Base-by-base conservation (phyloP, 345 rosid genomes). In the Eutrema heterophyllum region DNA sequence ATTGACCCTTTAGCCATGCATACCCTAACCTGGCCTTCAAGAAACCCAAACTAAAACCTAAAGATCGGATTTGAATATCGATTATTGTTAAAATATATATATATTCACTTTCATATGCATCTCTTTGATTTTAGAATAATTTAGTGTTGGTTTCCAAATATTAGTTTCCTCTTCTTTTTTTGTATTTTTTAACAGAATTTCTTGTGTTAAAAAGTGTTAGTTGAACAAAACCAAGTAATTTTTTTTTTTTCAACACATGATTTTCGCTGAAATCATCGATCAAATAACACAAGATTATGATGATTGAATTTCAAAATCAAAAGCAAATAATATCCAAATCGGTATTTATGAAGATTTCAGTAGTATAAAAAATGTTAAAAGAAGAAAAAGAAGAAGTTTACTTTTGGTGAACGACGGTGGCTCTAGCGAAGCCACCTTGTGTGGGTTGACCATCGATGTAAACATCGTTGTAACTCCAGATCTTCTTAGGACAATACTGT, bases 351-450 rank as follows among this genome's bases (percentile, higher is more conserved):
- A 21, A 21, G 24, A 21, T 21, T 21, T 21, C 24, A 21, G 24
- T 21, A 6, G 6, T n/a, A 68, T 24, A 24, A 14, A 36, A 46
- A 15, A n/a, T 8, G 11, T 61, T 16, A 43, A 53, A 26, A 44
- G 2, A 11, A 6, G 12, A 9, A 36, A 57, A 59, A 14, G 14
- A 50, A 51, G 16, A 66, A 14, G 13, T 33, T 59, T 85, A 86
- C 94, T 82, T 87, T 64, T 89, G 89, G 76, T 87, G 72, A 41
- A 82, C 88, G 33, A 84, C 59, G 84, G 82, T 83, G 75, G 82
- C 62, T 24, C 68, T 64, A 36, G 95, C 81, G 59, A 83, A 87
- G n/a, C 87, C 88, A 2, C 87, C 89, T 54, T 84, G 86, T 12
- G 87, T 83, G 11, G 81, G 85, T 27, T 76, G 77, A 38, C 91